Evolutionary conservation across 352 stramenopile species (phyloP).

Genomic region (Globisporangium cylindrosporum): DNA sequence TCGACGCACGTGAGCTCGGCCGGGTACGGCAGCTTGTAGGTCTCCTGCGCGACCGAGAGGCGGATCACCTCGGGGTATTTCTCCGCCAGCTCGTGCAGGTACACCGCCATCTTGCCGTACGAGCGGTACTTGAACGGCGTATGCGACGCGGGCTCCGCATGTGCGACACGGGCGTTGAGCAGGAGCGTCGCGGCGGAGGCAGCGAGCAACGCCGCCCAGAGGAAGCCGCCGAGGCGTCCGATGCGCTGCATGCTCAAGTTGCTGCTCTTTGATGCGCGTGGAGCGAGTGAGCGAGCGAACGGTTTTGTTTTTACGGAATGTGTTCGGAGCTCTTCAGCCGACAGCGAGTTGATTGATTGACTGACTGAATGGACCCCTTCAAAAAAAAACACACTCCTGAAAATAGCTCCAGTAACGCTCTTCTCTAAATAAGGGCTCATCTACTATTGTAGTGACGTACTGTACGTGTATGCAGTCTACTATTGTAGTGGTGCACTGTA

Average conservation of each 20-base stretch:
- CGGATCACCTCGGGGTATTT: slow-evolving; percentile 77
- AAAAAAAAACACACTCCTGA: background rate
- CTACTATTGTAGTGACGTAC: too few species aligned
- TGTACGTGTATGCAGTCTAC: background rate
- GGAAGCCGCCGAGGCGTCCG: background rate
- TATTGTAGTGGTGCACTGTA: background rate
- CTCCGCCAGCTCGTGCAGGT: slow-evolving; percentile 65
- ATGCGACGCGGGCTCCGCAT: background rate
- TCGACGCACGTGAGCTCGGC: slow-evolving; percentile 57
- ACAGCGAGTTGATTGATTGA: background rate
- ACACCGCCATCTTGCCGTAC: slow-evolving; percentile 69
- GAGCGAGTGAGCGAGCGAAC: background rate
- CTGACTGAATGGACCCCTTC: too few species aligned
- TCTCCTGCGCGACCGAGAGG: slow-evolving; percentile 80
- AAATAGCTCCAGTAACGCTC: background rate
- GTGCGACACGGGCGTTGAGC: background rate
- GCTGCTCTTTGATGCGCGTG: background rate
- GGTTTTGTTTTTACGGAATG: background rate
- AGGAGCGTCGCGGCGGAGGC: background rate
- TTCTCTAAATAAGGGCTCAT: background rate
- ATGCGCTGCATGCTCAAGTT: background rate
- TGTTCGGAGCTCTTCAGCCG: background rate
- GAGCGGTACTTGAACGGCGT: slow-evolving; percentile 58
- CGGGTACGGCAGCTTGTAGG: slow-evolving; percentile 74
- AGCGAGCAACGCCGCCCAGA: background rate